These are phyloP conservation scores for Neurospora hispaniola DNA, from an alignment of 495 filamentous ascomycete genomes.

Conservation along the genomic window DNA sequence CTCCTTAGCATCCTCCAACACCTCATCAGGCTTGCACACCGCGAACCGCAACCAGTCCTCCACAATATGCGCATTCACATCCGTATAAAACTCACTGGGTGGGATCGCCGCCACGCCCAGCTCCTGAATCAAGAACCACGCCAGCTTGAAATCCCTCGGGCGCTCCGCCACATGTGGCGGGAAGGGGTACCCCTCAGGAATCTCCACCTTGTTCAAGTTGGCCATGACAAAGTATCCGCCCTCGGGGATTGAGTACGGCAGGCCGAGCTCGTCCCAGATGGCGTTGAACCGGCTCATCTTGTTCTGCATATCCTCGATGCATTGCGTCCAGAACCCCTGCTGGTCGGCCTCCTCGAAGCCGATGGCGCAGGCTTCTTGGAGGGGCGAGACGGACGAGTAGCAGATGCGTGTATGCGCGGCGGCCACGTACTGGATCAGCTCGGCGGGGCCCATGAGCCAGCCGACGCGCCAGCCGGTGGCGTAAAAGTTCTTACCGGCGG, in stretches of 20 bases:
- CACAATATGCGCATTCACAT: conserved; percentile 67
- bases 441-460: conserved; percentile 81
- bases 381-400: conserved; percentile 83
- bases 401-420: conserved; percentile 94
- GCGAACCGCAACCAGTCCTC: conserved; percentile 93
- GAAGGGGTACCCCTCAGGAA: conserved; percentile 76
- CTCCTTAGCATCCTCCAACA: conserved; percentile 85
- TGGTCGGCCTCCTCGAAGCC: conserved; percentile 85
- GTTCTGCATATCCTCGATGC: conserved; percentile 72
- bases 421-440: conserved; percentile 84
- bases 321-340: conserved; percentile 80
- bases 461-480: conserved; percentile 93
- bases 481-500: conserved; percentile 96
- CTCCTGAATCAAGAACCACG: conserved; percentile 95
- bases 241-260: conserved; percentile 88
- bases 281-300: conserved; percentile 83
- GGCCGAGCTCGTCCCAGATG: conserved; percentile 76
- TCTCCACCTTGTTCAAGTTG: conserved; percentile 74
- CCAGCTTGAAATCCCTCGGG: conserved; percentile 84
- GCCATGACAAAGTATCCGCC: conserved; percentile 95
- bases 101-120: conserved; percentile 92
- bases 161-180: conserved; percentile 76
- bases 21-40: conserved; percentile 89
- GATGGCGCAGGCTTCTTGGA: conserved; percentile 93
- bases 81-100: conserved; percentile 92